Percentiles rank a stretch among this genome's conserved stretches.
phyloP scores from a whole-genome alignment of 345 rosid species.

The Corymbia maculata region DNA sequence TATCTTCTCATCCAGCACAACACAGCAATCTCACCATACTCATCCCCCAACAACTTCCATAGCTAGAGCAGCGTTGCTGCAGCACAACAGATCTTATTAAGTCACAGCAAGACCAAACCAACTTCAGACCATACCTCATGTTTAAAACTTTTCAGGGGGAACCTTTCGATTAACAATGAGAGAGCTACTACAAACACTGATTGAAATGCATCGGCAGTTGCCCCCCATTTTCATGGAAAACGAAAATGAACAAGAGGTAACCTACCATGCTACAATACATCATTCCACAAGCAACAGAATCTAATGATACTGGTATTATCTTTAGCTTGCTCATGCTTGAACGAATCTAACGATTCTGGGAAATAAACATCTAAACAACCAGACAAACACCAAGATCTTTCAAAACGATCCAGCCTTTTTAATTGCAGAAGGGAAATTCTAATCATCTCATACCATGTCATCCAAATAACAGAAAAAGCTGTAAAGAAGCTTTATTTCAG shows the following conservation, averaged over 20 bases:
- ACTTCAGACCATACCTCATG: background rate
- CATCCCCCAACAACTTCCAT: background rate
- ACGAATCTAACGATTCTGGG: background rate
- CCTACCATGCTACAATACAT: background rate
- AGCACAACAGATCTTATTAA: background rate
- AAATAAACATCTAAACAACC: background rate
- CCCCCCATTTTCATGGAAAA: background rate
- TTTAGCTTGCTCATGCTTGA: background rate
- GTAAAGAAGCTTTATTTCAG: background rate
- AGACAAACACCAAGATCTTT: background rate
- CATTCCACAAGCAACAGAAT: background rate
- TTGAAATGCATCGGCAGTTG: background rate
- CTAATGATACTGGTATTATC: background rate
- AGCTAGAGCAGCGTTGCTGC: background rate
- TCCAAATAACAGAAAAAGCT: background rate
- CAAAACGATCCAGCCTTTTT: background rate
- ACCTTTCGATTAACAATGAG: background rate
- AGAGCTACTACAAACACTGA: background rate
- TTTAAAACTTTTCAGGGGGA: background rate
- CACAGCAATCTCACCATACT: background rate
- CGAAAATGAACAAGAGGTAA: background rate
- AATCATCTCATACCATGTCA: background rate
- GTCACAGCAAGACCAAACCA: background rate
- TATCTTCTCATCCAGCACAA: background rate
- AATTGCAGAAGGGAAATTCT: background rate